Base-by-base conservation (phyloP, 2,329 filamentous ascomycete genomes). In the Aspergillus versicolor region DNA sequence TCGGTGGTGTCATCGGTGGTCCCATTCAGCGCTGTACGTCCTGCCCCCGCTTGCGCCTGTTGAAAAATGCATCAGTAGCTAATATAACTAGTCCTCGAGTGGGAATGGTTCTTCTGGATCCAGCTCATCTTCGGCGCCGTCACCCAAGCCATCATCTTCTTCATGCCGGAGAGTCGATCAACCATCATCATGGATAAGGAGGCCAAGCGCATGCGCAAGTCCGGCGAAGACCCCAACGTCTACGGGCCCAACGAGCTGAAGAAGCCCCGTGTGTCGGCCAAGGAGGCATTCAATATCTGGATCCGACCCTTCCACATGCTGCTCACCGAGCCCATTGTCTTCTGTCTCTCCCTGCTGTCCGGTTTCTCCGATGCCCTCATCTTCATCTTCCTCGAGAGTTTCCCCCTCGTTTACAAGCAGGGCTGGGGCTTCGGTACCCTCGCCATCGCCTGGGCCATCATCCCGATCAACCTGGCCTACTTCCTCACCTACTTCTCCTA, bases 381-480 rank as follows among this genome's bases (percentile, higher is more conserved):
- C 73, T 91, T 91, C 77, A 89, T 88, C 79, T 89, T 88, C 70
- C 84, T 91, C 54, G 86, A 91, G 69, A 88, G 85, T 0, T 91
- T 90, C 63, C 74, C 77, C 0, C 77, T 89, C 2, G 88, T 91
- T 2, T 62, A 62, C 41, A 45, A 59, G 13, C 61, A 65, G 38
- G 47, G 47, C 13, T 67, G 65, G 63, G 52, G 43, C 3, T 67
- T 67, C 42, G 43, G 59, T 22, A 42, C 63, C n/a, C 45, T 63
- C 5, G 58, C 15, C 61, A 61, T 21, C 61, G 65, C 5, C 50
- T 67, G 9, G 65, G 60, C 52, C 63, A 21, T 68, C 41, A 54
- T 66, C 27, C 58, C 71, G 7, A 75, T 82, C 27, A 61, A 81
- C 30, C 59, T 83, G 17, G 83, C 82, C 2, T 87, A 87, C 62